A percentile compares a stretch with the other conserved stretches of the same genome.
Conservation (phyloP, 2,329 filamentous ascomycete species). For the Neopestalotiopsis rosae region DNA sequence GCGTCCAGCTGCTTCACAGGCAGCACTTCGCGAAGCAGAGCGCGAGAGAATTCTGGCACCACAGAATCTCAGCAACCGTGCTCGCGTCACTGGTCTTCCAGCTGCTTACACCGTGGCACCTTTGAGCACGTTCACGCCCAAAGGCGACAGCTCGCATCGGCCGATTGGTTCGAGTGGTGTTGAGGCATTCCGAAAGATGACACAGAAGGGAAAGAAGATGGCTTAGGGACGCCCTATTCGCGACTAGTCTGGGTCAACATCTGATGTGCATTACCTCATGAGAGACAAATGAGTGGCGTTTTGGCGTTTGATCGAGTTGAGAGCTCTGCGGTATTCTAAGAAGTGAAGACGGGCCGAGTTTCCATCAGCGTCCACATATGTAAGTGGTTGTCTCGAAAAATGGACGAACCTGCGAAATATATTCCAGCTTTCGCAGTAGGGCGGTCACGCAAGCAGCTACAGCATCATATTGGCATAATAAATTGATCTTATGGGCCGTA, state of each 20-base stretch:
- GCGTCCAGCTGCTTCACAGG: conserved; percentile 46
- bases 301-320: neutral
- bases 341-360: neutral
- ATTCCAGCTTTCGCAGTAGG: too few species aligned
- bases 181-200: conserved; percentile 71
- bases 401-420: too few species aligned
- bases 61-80: conserved; percentile 59
- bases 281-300: neutral
- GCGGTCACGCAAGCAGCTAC: too few species aligned
- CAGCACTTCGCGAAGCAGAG: conserved; percentile 49
- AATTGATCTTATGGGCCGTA: too few species aligned
- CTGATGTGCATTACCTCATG: neutral
- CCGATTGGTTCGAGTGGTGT: conserved; percentile 68
- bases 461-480: too few species aligned
- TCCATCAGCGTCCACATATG: neutral
- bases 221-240: conserved; percentile 9
- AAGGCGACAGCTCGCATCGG: conserved; percentile 56
- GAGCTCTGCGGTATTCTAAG: neutral
- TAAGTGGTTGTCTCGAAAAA: too few species aligned
- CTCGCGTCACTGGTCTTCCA: conserved; percentile 59
- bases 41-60: conserved; percentile 64
- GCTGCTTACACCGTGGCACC: conserved; percentile 65
- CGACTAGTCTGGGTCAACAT: neutral
- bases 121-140: conserved; percentile 65
- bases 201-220: conserved; percentile 60